phyloP scores from a whole-genome alignment of 106 monocot species.

The Amphibolis antarctica region DNA sequence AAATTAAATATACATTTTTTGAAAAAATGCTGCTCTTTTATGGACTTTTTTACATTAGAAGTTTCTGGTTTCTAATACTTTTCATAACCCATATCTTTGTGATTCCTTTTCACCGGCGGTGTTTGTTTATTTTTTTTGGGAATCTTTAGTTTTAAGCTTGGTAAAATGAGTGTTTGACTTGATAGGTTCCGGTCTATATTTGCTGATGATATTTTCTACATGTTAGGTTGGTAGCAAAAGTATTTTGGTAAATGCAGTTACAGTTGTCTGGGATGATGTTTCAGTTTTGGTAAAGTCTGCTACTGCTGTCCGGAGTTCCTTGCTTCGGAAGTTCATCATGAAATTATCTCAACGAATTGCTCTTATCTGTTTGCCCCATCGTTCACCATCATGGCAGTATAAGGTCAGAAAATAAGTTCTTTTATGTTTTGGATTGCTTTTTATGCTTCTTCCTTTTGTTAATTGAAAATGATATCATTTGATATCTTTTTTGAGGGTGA shows the following conservation, averaged over 20 bases:
- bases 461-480: no score
- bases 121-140: no score
- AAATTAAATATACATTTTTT: no score
- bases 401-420: conserved; percentile 40
- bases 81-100: no score
- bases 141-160: neutral
- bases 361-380: conserved; percentile 75
- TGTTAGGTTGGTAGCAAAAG: conserved; percentile 54
- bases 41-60: no score
- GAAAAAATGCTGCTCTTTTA: no score
- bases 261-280: conserved; percentile 55
- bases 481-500: no score
- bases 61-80: no score
- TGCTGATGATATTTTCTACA: neutral
- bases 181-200: neutral
- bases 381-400: conserved; percentile 65
- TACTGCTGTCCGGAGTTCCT: conserved; percentile 50
- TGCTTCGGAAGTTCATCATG: conserved; percentile 78
- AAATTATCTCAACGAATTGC: conserved; percentile 83
- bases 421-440: no score
- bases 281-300: conserved; percentile 55
- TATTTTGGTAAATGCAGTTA: conserved; percentile 37
- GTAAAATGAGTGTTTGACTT: neutral
- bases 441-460: neutral
- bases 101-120: no score